A percentile compares a stretch with the other conserved stretches of the same genome.
Evolutionary conservation across 176 grass and related monocot species (phyloP).

Genomic region (Pontederia crassipes): DNA sequence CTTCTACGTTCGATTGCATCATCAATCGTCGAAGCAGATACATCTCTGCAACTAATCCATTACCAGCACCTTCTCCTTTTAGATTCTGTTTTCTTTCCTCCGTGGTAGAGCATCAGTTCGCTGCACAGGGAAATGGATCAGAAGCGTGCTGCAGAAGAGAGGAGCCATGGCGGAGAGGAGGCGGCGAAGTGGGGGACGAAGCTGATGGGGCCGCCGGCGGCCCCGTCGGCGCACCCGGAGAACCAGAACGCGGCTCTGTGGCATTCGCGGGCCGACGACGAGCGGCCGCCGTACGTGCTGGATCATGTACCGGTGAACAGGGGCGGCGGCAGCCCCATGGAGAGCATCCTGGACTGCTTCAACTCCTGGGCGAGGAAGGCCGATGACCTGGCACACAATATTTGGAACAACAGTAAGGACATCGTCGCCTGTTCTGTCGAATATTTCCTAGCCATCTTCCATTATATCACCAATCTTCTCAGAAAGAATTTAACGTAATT

Average conservation of each 20-base stretch:
- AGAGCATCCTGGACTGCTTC: slow-evolving; percentile 83
- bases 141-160: too few relatives aligned
- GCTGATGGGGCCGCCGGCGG: slow-evolving; percentile 66
- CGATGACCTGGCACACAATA: slow-evolving; percentile 74
- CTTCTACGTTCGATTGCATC: too few relatives aligned
- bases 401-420: slow-evolving; percentile 68
- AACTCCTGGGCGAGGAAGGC: slow-evolving; percentile 78
- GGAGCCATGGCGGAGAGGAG: not conserved
- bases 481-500: too few relatives aligned
- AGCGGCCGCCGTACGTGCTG: slow-evolving; percentile 63
- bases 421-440: too few relatives aligned
- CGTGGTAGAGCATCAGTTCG: too few relatives aligned
- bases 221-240: slow-evolving; percentile 59
- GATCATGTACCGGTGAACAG: slow-evolving; percentile 16
- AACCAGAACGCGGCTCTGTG: slow-evolving; percentile 60
- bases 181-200: slow-evolving; percentile 54
- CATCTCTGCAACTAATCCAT: too few relatives aligned
- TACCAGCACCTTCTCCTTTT: too few relatives aligned
- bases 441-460: too few relatives aligned
- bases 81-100: too few relatives aligned
- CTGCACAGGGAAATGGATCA: too few relatives aligned
- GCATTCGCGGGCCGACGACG: slow-evolving; percentile 50
- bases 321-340: slow-evolving; percentile 46
- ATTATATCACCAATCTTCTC: too few relatives aligned
- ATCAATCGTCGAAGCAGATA: too few relatives aligned